Evolutionary conservation across 164 flowering plant genomes (phyloP).

Genomic region (Dillenia suffruticosa): DNA sequence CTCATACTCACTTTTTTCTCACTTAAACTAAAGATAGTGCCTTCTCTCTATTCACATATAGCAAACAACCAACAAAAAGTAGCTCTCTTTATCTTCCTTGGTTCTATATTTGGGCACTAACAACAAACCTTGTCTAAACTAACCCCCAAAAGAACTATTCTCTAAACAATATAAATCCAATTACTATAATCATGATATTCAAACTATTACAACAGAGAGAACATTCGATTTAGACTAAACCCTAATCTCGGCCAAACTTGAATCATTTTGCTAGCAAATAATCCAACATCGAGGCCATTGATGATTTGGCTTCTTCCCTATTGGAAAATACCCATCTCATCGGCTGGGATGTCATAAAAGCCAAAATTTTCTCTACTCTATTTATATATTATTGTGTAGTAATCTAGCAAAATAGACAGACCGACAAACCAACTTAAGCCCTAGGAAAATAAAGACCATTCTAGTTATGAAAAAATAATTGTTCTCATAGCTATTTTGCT

Average conservation of each 20-base stretch:
- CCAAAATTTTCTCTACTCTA: neutral
- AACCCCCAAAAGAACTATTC: constrained; percentile 19
- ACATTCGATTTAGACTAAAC: constrained; percentile 17
- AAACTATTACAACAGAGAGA: constrained; percentile 22
- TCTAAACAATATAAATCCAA: constrained; percentile 21
- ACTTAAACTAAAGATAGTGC: constrained; percentile 24
- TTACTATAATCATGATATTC: constrained; percentile 17
- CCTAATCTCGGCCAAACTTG: constrained; percentile 30
- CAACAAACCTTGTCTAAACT: constrained; percentile 12
- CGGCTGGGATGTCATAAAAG: no score
- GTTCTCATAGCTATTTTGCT: no score
- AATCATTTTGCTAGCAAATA: constrained; percentile 45
- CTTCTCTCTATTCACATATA: constrained; percentile 23
- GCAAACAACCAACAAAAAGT: constrained; percentile 33
- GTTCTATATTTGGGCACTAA: constrained; percentile 36
- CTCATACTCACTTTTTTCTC: constrained; percentile 3
- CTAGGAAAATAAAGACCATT: no score
- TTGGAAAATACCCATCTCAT: no score
- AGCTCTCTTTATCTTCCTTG: constrained; percentile 13
- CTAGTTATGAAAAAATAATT: no score
- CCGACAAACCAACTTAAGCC: no score
- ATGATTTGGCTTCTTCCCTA: no score
- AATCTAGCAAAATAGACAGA: no score
- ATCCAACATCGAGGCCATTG: constrained; percentile 20
- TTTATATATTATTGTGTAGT: no score